Base-by-base conservation (phyloP, 495 filamentous ascomycete genomes). In the Delitschia confertaspora region DNA sequence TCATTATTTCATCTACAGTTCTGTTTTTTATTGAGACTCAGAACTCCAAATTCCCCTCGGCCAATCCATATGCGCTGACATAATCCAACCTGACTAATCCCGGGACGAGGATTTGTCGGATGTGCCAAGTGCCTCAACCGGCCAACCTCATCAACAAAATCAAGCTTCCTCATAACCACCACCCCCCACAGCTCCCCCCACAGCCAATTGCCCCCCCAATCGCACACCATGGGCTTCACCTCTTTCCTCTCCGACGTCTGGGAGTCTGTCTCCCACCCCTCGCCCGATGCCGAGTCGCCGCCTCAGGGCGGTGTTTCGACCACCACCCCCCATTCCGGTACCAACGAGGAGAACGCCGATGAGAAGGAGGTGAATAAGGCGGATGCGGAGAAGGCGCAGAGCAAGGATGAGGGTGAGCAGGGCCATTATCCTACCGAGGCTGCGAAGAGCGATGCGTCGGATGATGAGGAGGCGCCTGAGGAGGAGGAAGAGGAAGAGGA, bases 401-500 rank as follows among this genome's bases (percentile, higher is more conserved):
- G 25, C 14, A 42, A 47, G 18, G 43, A 35, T 20, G 31, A 38
- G 37, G 45, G 26, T 20, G 51, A 51, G 29, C 25, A 35, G 22
- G 60, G 52, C 19, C 55, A 62, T 27, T 51, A 49, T 38, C 44
- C 55, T 14, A 53, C 49, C 8, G 68, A 59, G 18, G 65, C 66
- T 48, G 64, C 61, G 24, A 65, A 62, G 19, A 65, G 61, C 19
- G 68, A 64, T 38, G 67, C 65, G 22, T 67, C 59, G 35, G 69
- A 65, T 39, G 70, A 68, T 21, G 69, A 68, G 25, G 67, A 69
- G 75, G 36, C n/a, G n/a, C n/a, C 76, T 76, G 79, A 85, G 38
- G 84, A 85, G 39, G 85, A 89, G 38, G 86, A 91, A 45, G 85
- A 91, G 10, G 88, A 93, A 46, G 88, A 93, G 53, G 85, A 93